Evolutionary conservation across 768 basidiomycete genomes (phyloP).

Genomic region (Phylloporus sp.): DNA sequence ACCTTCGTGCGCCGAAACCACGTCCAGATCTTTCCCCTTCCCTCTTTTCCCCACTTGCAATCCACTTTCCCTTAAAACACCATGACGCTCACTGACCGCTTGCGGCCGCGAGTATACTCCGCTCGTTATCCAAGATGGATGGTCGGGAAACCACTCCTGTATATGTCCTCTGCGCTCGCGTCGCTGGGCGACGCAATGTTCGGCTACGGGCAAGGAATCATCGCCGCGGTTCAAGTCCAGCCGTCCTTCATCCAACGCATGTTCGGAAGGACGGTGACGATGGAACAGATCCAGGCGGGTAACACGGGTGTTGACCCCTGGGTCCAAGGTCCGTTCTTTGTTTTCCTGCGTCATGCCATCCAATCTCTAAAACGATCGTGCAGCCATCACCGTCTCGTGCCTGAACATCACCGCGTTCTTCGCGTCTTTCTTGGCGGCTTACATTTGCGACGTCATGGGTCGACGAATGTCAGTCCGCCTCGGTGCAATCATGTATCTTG

Average conservation of each 20-base stretch:
- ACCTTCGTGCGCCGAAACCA: constrained; percentile 1
- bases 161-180: constrained; percentile 48
- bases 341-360: neutral
- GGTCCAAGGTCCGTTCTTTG: constrained; percentile 36
- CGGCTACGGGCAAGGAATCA: constrained; percentile 51
- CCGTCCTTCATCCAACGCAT: constrained; percentile 47
- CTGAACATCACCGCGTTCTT: constrained; percentile 48
- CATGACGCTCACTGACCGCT: constrained; percentile 25
- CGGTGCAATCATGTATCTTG: constrained; percentile 44
- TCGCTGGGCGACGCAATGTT: constrained; percentile 55
- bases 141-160: constrained; percentile 45
- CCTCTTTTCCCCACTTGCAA: neutral
- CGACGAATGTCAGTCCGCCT: constrained; percentile 47
- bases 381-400: constrained; percentile 47
- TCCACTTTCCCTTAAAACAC: constrained; percentile 11
- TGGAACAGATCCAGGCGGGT: constrained; percentile 40
- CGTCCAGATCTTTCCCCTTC: neutral
- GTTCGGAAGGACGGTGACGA: constrained; percentile 42
- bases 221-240: constrained; percentile 48
- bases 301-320: constrained; percentile 43
- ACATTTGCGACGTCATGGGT: constrained; percentile 47
- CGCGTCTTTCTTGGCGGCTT: constrained; percentile 42
- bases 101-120: constrained; percentile 37
- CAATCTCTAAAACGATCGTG: neutral
- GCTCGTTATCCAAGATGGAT: constrained; percentile 50